Conservation (phyloP, 208 protist species). For the Trypanosoma scelopori region DNA sequence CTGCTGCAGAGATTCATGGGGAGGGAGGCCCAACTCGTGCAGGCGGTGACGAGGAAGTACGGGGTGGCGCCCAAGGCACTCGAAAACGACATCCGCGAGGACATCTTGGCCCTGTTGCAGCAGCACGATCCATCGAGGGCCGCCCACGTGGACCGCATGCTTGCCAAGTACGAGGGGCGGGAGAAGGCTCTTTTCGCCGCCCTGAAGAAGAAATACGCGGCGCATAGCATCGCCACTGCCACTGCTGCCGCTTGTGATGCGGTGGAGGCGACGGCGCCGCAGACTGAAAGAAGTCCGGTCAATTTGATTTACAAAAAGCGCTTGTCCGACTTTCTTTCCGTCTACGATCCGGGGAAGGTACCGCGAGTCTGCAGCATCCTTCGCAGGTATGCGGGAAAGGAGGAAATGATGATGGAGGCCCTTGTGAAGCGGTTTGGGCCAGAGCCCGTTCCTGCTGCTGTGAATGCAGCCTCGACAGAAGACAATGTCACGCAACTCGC, state of each 20-base stretch:
- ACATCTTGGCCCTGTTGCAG: slow-evolving; percentile 4
- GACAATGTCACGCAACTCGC: no score
- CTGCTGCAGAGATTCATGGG: slow-evolving; percentile 37
- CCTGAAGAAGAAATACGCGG: background rate
- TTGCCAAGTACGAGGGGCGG: slow-evolving; percentile 41
- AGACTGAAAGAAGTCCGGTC: no score
- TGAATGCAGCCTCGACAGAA: background rate
- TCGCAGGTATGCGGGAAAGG: slow-evolving; percentile 5
- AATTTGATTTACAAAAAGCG: background rate
- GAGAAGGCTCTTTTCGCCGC: background rate
- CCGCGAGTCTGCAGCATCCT: slow-evolving; percentile 7
- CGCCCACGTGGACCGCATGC: slow-evolving; percentile 22
- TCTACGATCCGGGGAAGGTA: slow-evolving; percentile 17
- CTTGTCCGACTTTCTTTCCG: slow-evolving; percentile 10
- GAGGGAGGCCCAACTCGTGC: slow-evolving; percentile 32
- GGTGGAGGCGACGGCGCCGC: no score
- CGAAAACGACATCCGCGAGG: background rate
- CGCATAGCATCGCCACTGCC: background rate
- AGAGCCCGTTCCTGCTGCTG: background rate
- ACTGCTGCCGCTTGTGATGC: no score
- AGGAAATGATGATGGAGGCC: slow-evolving; percentile 18
- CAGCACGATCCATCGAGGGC: slow-evolving; percentile 19
- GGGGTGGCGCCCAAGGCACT: background rate
- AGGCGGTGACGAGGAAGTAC: background rate
- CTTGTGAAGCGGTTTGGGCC: slow-evolving; percentile 19